Conservation (phyloP, 202 grass and related monocot genomes). For the Schoenoplectus tabernaemontani region DNA sequence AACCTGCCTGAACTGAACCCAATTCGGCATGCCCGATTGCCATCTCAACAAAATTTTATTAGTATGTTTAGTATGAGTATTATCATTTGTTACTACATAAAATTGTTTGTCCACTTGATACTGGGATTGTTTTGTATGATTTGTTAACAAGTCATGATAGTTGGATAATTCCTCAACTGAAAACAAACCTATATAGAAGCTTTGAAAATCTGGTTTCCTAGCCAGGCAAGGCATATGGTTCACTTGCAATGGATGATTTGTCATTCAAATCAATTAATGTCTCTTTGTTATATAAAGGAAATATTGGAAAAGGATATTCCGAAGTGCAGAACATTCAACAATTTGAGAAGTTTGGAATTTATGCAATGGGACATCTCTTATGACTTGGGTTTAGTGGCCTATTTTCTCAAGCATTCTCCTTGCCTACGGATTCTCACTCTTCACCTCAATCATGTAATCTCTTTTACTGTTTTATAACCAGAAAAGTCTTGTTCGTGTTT, state of each 20-base stretch:
- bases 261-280: not conserved
- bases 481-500: not conserved
- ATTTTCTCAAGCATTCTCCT: constrained; percentile 7
- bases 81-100: not conserved
- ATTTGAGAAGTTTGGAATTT: not conserved
- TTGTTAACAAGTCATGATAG: not conserved
- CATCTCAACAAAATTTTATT: too few relatives aligned
- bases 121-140: not conserved
- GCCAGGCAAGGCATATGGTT: too few relatives aligned
- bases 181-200: not conserved
- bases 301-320: not conserved
- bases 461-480: not conserved
- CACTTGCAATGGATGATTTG: not conserved
- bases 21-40: too few relatives aligned
- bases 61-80: not conserved
- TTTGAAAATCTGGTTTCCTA: not conserved
- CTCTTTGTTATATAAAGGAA: not conserved
- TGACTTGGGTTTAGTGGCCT: not conserved
- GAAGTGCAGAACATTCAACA: not conserved
- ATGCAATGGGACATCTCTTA: not conserved
- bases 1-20: too few relatives aligned
- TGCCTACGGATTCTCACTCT: not conserved
- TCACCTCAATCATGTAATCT: not conserved
- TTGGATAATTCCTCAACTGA: not conserved
- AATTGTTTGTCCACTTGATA: not conserved